Conservation (phyloP, 1,284 basidiomycete species). For the Apiotrichum montevideense region DNA sequence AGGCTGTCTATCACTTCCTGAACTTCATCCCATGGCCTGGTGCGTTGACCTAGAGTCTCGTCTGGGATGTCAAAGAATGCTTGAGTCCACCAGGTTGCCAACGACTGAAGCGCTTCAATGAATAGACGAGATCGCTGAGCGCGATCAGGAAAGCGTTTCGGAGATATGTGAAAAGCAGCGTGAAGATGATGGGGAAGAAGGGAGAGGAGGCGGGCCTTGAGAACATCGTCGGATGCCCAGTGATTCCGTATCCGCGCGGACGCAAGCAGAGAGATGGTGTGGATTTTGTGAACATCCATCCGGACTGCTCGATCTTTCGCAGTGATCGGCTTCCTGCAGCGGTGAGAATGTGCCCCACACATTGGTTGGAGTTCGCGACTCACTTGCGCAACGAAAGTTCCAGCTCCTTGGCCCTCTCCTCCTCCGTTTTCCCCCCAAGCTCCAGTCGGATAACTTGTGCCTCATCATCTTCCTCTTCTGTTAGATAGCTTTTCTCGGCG, state of each 20-base stretch:
- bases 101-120: conserved; percentile 65
- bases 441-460: conserved; percentile 35
- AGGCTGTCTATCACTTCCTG: conserved; percentile 39
- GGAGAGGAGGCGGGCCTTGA: conserved; percentile 76
- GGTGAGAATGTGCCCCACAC: too few relatives aligned
- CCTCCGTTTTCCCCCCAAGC: conserved; percentile 39
- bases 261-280: conserved; percentile 70
- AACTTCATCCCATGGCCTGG: conserved; percentile 63
- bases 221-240: conserved; percentile 73
- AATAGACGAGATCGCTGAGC: conserved; percentile 76
- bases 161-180: conserved; percentile 73
- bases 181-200: conserved; percentile 71
- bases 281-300: conserved; percentile 77
- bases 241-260: conserved; percentile 71
- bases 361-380: conserved; percentile 4
- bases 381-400: conserved; percentile 39
- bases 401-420: conserved; percentile 37
- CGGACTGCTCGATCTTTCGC: conserved; percentile 61
- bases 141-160: conserved; percentile 71
- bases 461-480: conserved; percentile 21
- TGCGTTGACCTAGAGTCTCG: conserved; percentile 53
- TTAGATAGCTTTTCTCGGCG: conserved; percentile 16
- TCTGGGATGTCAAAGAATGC: conserved; percentile 58
- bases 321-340: conserved; percentile 42
- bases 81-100: conserved; percentile 76